Evolutionary conservation across 2,329 filamentous ascomycete genomes (phyloP), one percentile per base, ranked within the genome.

Genomic region (Zymoseptoria brevis): DNA sequence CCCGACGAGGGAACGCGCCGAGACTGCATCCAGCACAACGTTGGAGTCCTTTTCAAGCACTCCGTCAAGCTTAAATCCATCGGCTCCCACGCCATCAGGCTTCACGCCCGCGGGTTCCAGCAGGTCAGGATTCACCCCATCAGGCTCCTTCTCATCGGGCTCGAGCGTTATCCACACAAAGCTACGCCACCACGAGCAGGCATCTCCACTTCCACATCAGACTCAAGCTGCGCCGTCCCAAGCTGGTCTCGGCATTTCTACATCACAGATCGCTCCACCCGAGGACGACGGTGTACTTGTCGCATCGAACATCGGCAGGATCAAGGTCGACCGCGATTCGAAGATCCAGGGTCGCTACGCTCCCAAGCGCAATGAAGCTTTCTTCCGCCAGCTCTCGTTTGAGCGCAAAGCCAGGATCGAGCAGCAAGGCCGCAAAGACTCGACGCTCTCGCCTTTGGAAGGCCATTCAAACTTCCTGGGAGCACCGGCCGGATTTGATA

Each of bases 301-400:
- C 13, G 7, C 35, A 45, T n/a, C 35, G 16, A 45, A 45, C 13
- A 45, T 45, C 35, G 35, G 35, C 13, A 45, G 13, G 2, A 45
- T 53, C 51, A 53, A 53, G 22, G 51, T 53, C 22, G 51, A 53
- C 22, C 51, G 51, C 51, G 22, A 53, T 29, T 53, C 51, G n/a
- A 53, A 53, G 51, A 53, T 53, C 8, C 51, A 13, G 19, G 51
- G 30, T 3, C 51, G 16, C n/a, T 53, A 3, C 24, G 51, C 26
- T 19, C 51, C 51, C 22, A 53, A 53, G 22, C 19, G 22, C 16
- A 29, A 19, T 19, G 22, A 24, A 5, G 19, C 22, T 19, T 53
- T 19, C 24, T 53, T 26, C 51, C 8, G 29, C 4, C 22, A 24
- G 16, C 19, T 53, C 22, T 24, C 30, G 8, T 8, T 19, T 22